Base-by-base conservation (phyloP, 2,329 filamentous ascomycete species). In the Biscogniauxia mediterranea region DNA sequence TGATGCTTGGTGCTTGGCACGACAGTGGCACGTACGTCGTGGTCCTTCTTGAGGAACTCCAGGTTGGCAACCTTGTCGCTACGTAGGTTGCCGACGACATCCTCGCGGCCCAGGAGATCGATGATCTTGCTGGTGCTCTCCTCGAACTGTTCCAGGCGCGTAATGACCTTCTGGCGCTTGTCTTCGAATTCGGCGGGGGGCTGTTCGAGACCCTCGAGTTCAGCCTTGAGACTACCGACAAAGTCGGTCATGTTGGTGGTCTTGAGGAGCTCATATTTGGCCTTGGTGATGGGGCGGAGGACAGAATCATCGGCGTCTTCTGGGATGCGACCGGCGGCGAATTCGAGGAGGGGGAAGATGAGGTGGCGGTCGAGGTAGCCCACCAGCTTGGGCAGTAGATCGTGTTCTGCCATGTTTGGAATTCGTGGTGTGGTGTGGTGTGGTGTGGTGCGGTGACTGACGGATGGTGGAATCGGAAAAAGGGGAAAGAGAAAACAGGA, bases 171-270 rank as follows among this genome's bases (percentile, higher is more conserved):
- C 77, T 97, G 90, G 74, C 92, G 86, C 88, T 95, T 96, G 77
- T 90, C 88, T 71, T 88, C 86, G 78, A 93, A 98, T 78, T 97
- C 93, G 66, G 89, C 85, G 56, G 95, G 93, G 58, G 90, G 81
- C 64, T 91, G 85, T 63, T 90, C 84, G 66, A 92, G 86, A 70
- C 89, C 85, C 81, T 98, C 88, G 68, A 99, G 87, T 74, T 97
- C 91, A 76, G 91, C 90, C 83, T 96, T 92, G 69, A 99, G 82
- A 73, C 89, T 91, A 74, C 93, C 93, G 58, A 98, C 92, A 77
- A 96, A 99, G 79, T 99, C 95, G 73, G 90, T 95, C 95, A 99
- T 99, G 84, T 98, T 97, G 73, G 95, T 98, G 77, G 93, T 89
- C 82, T 96, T 94, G 70, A 99, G 87, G 61, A 99, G 88, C 80